A percentile compares a stretch with the other conserved stretches of the same genome.
Evolutionary conservation across 371 early-diverging fungal species (phyloP).

Genomic region (Massospora cicadina): DNA sequence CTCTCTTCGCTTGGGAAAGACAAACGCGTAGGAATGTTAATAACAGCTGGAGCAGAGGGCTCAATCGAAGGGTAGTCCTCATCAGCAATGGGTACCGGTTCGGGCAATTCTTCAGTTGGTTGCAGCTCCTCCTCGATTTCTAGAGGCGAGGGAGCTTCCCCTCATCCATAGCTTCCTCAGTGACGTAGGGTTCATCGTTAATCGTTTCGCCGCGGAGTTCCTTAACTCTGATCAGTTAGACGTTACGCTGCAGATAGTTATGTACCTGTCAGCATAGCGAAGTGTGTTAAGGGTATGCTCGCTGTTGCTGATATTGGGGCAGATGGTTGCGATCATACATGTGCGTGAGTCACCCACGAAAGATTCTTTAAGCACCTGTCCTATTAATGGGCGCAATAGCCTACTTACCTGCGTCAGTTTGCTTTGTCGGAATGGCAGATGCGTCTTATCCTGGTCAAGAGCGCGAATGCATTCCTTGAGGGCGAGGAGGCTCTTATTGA

Average conservation of each 20-base stretch:
- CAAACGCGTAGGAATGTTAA: not conserved
- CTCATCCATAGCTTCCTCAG: slow-evolving; percentile 6
- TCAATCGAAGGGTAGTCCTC: not conserved
- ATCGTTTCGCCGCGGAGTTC: slow-evolving; percentile 12
- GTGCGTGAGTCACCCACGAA: slow-evolving; percentile 94
- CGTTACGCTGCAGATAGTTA: not conserved
- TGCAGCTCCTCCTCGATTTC: not conserved
- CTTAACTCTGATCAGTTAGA: slow-evolving; percentile 9
- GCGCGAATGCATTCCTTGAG: slow-evolving; percentile 97
- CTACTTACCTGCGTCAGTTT: slow-evolving; percentile 79
- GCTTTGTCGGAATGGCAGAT: slow-evolving; percentile 93
- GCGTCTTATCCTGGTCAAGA: slow-evolving; percentile 77
- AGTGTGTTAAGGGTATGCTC: slow-evolving; percentile 98
- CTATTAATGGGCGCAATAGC: not conserved
- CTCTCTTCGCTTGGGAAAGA: not conserved
- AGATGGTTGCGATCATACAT: slow-evolving; percentile 95
- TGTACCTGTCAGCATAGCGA: slow-evolving; percentile 86
- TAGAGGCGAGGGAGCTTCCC: slow-evolving; percentile 3
- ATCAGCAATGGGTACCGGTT: not conserved
- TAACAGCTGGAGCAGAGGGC: not conserved
- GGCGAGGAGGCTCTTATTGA: slow-evolving; percentile 94
- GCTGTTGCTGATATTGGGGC: slow-evolving; percentile 75
- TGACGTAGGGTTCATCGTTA: slow-evolving; percentile 11
- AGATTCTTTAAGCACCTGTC: slow-evolving; percentile 83
- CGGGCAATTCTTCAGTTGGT: not conserved